Evolutionary conservation across 306 rosid species (phyloP).

Genomic region (Ormosia emarginata): DNA sequence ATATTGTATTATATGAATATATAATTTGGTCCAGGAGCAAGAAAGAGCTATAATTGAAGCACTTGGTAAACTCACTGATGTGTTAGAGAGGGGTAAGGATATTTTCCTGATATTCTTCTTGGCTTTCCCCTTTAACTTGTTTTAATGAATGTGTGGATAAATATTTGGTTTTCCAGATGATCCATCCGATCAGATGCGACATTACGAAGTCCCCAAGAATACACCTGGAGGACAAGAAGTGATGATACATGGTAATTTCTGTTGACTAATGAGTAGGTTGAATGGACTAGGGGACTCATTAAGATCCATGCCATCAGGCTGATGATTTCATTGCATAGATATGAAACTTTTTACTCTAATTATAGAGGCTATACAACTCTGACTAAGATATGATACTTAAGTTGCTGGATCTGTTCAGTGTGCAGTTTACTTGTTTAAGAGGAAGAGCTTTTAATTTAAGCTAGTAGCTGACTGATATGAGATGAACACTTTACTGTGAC

Average conservation of each 20-base stretch:
- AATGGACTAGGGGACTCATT: conserved; percentile 4
- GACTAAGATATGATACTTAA: neutral
- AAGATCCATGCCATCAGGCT: neutral
- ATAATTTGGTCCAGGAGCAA: conserved; percentile 35
- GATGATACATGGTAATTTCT: conserved; percentile 7
- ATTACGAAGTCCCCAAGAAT: neutral
- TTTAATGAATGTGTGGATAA: neutral
- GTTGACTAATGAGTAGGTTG: neutral
- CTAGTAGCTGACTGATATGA: neutral
- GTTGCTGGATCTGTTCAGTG: neutral
- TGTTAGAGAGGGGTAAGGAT: conserved; percentile 21
- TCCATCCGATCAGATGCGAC: conserved; percentile 2
- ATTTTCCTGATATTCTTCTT: conserved; percentile 1
- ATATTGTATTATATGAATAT: conserved; percentile 1
- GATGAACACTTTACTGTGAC: conserved; percentile 7
- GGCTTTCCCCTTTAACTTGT: neutral
- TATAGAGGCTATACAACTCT: neutral
- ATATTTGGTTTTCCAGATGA: conserved; percentile 22
- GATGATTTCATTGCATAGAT: neutral
- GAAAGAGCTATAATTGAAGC: conserved; percentile 40
- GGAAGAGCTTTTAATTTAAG: neutral
- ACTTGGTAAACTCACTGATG: conserved; percentile 26
- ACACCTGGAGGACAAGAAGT: conserved; percentile 12
- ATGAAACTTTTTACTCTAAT: neutral
- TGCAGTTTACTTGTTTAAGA: conserved; percentile 2